These are phyloP conservation scores for Komagataella phaffii DNA, from an alignment of 805 yeast species.

Conservation along the genomic window DNA sequence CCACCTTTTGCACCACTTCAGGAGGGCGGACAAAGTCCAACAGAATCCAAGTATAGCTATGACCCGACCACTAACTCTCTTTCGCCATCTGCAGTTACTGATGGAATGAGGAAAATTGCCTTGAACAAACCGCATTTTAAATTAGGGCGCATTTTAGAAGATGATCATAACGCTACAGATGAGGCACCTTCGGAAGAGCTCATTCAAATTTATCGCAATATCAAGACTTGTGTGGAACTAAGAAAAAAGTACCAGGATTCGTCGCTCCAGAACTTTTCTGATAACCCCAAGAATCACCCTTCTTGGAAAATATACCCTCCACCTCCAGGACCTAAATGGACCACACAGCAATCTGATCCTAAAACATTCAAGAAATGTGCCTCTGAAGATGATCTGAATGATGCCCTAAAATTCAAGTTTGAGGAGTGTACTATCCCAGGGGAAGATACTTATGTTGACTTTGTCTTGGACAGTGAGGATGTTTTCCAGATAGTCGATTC, in stretches of 20 bases:
- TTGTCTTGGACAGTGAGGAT: conserved; percentile 43
- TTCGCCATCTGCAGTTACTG: conserved; percentile 6
- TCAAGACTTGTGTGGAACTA: conserved; percentile 52
- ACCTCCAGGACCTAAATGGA: conserved; percentile 88
- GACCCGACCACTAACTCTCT: conserved; percentile 16
- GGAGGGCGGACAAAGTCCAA: neutral
- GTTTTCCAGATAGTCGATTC: conserved; percentile 38
- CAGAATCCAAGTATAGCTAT: conserved; percentile 10
- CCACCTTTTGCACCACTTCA: conserved; percentile 18
- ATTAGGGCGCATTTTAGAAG: conserved; percentile 30
- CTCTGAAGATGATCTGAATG: conserved; percentile 18
- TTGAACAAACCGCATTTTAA: conserved; percentile 19
- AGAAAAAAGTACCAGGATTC: conserved; percentile 63
- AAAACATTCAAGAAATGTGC: conserved; percentile 12
- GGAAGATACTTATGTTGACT: conserved; percentile 24
- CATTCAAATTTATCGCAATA: conserved; percentile 46
- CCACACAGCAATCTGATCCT: conserved; percentile 30
- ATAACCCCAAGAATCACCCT: conserved; percentile 72
- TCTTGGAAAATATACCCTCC: conserved; percentile 81
- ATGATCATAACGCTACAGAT: conserved; percentile 32
- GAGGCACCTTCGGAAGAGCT: conserved; percentile 60
- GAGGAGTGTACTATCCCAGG: conserved; percentile 42
- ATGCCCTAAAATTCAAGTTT: conserved; percentile 42
- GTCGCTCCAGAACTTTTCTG: conserved; percentile 60
- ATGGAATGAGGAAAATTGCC: conserved; percentile 6